Evolutionary conservation across 495 filamentous ascomycete species (phyloP).

Genomic region (Trichoderma virens): DNA sequence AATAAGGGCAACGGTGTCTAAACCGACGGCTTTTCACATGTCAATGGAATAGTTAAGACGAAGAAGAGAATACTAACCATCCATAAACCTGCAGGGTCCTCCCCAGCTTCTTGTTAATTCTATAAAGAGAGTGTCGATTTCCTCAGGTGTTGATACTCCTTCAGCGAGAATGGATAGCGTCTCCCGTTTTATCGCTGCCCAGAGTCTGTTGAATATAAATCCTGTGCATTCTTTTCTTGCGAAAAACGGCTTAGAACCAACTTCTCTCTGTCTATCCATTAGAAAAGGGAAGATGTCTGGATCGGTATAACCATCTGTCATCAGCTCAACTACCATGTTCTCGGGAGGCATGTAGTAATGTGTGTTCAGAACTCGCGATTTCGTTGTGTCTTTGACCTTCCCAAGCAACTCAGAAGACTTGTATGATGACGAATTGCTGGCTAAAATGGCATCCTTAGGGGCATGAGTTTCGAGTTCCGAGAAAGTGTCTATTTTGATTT

Average conservation of each 20-base stretch:
- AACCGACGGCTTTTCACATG: background rate
- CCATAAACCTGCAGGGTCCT: background rate
- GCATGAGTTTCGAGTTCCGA: conserved; percentile 36
- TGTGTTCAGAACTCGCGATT: conserved; percentile 39
- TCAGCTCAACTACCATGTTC: conserved; percentile 46
- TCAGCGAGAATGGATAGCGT: conserved; percentile 44
- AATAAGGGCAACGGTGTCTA: background rate
- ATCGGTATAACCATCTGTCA: conserved; percentile 45
- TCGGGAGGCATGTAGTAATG: conserved; percentile 52
- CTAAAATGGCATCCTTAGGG: conserved; percentile 41
- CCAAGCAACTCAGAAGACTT: conserved; percentile 12
- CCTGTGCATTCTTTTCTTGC: conserved; percentile 42
- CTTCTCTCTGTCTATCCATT: conserved; percentile 29
- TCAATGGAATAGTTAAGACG: background rate
- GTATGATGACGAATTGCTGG: conserved; percentile 31
- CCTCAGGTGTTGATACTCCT: conserved; percentile 32
- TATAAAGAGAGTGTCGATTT: conserved; percentile 38
- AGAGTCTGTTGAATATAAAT: conserved; percentile 54
- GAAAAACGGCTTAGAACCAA: conserved; percentile 35
- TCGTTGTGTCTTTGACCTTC: conserved; percentile 15
- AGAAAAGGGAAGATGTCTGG: conserved; percentile 38
- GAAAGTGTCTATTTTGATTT: conserved; percentile 44
- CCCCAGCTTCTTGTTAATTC: conserved; percentile 19
- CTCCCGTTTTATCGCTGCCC: conserved; percentile 52
- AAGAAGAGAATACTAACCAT: background rate